Evolutionary conservation across 192 early-diverging fungal genomes (phyloP), one percentile per base, ranked within the genome.

Genomic region (Rhizophagus prolifer): DNA sequence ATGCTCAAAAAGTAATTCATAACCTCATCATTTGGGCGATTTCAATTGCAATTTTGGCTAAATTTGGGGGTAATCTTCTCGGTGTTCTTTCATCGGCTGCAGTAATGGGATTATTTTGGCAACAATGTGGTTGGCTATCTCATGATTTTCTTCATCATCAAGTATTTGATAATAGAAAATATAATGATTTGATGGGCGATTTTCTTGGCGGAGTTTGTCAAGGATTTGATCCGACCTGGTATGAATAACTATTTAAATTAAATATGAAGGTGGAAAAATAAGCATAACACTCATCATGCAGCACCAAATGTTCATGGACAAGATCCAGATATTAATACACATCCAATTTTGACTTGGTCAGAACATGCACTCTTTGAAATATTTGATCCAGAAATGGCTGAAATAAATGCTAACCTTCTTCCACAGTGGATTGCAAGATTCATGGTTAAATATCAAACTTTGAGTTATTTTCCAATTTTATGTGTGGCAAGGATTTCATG

Each of bases 231-330:
- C 89, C 93, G 12, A 79, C 85, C 16, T 94, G 94, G 90, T 85
- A 84, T 36, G 34, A 36, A 30, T 34, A 12, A 12, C 9, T 44
- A 44, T 44, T 44, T 44, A 44, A 44, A 44, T 44, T 5, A 44
- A 38, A 38, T 65, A 28, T 9, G 30, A 58, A 86, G 85, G 91
- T 95, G 94, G 94, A 95, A 95, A 81, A 85, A 94, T 81, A 95
- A 95, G 85, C 94, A 95, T 86, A 92, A 90, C 85, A 94, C 93
- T 23, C 94, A 95, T 79, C 94, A 95, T 81, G 89, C 87, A 7
- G 86, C 87, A 9, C 91, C 94, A 76, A 95, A 95, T 79, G 87
- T 95, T 61, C 91, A 92, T 79, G 82, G 83, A 5, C 85, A 90
- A 46, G 94, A 95, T 88, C 94, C 94, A 58, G 94, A 95, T 81